Evolutionary conservation across 1,284 basidiomycete genomes (phyloP).

Genomic region (Porodaedalea pini): DNA sequence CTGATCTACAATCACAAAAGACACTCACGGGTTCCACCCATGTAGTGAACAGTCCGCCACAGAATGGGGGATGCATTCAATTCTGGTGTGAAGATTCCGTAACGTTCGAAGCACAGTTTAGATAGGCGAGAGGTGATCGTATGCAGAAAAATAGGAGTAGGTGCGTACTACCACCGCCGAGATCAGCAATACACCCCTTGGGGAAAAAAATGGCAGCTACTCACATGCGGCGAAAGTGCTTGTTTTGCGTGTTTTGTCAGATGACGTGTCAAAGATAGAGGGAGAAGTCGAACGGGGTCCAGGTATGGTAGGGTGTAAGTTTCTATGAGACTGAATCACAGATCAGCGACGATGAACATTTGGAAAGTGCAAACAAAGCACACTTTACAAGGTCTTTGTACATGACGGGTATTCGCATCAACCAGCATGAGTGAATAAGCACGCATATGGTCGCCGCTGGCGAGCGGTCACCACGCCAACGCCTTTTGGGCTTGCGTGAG

Average conservation of each 20-base stretch:
- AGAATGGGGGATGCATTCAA: constrained; percentile 76
- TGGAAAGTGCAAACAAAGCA: constrained; percentile 23
- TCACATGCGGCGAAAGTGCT: constrained; percentile 67
- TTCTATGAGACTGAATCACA: constrained; percentile 58
- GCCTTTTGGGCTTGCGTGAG: constrained; percentile 21
- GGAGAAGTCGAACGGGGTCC: constrained; percentile 65
- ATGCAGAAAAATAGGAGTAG: constrained; percentile 57
- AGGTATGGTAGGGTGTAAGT: constrained; percentile 79
- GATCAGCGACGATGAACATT: neutral
- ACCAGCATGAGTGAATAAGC: constrained; percentile 74
- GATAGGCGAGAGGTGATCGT: constrained; percentile 60
- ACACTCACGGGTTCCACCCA: constrained; percentile 75
- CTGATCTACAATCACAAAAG: neutral
- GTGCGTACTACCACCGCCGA: constrained; percentile 51
- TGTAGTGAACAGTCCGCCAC: constrained; percentile 69
- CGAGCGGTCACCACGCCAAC: constrained; percentile 41
- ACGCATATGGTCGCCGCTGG: constrained; percentile 62
- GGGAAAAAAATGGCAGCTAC: constrained; percentile 28
- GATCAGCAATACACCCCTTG: constrained; percentile 20
- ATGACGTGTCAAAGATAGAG: constrained; percentile 59
- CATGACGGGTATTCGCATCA: constrained; percentile 69
- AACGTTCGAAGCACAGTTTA: constrained; percentile 46
- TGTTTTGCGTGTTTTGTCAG: constrained; percentile 65
- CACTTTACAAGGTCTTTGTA: constrained; percentile 73
- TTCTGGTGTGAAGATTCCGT: constrained; percentile 70